phyloP scores from a whole-genome alignment of 1,139 yeast species.

The Pichia sp. region DNA sequence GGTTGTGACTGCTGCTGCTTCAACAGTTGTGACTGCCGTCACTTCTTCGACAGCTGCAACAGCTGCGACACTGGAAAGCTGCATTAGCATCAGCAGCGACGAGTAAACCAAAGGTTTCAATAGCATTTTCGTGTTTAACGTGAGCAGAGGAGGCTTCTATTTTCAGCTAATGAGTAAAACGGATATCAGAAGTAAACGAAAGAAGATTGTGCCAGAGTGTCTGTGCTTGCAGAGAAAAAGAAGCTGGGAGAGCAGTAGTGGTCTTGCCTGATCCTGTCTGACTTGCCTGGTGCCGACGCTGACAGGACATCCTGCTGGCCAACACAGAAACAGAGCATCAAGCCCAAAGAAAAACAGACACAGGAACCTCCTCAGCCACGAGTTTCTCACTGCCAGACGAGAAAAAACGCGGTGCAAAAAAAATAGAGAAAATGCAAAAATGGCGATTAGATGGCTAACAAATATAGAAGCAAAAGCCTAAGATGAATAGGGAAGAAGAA shows the following conservation, averaged over 20 bases:
- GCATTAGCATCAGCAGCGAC: background rate
- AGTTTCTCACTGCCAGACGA: background rate
- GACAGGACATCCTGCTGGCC: background rate
- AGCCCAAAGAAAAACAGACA: background rate
- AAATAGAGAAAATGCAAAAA: background rate
- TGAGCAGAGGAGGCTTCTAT: background rate
- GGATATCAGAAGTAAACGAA: too few species aligned
- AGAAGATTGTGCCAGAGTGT: background rate
- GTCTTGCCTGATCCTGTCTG: background rate
- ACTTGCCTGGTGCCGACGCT: background rate
- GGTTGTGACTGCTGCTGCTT: background rate
- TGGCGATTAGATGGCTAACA: background rate
- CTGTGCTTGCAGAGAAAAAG: background rate
- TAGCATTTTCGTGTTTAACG: slow-evolving; percentile 1
- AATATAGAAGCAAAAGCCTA: background rate
- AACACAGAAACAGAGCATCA: background rate
- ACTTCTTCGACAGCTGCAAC: background rate
- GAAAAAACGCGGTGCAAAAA: slow-evolving; percentile 6
- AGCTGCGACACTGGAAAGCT: slow-evolving; percentile 1
- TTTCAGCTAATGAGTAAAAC: background rate
- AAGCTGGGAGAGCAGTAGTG: background rate
- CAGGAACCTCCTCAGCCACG: background rate
- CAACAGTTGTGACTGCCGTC: background rate
- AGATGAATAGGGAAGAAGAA: background rate
- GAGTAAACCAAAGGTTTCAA: slow-evolving; percentile 5